These are phyloP conservation scores for Malus hybrid DNA, from an alignment of 331 rosid genomes.

Conservation along the genomic window DNA sequence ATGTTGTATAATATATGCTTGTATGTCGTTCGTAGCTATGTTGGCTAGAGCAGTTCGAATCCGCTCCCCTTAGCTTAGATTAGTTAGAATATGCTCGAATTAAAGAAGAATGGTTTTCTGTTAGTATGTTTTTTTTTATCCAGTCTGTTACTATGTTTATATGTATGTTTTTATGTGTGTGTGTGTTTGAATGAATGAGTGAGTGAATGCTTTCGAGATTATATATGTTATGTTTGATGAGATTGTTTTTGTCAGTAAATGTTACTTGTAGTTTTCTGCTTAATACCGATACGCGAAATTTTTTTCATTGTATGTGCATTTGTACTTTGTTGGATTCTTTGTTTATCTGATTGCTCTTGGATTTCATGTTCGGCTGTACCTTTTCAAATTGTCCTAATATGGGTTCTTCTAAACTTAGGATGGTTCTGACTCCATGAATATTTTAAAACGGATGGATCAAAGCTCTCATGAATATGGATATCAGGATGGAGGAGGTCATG, in stretches of 20 bases:
- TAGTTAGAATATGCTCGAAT: too few species aligned
- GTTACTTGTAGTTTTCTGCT: too few species aligned
- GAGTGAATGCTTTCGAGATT: background rate
- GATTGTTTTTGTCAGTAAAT: background rate
- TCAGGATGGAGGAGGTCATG: constrained; percentile 47
- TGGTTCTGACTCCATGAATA: constrained; percentile 30
- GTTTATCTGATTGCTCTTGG: background rate
- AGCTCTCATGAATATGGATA: constrained; percentile 34
- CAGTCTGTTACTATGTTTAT: background rate
- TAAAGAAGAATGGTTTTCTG: too few species aligned
- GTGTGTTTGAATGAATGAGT: background rate
- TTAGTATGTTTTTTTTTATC: too few species aligned
- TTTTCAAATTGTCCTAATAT: constrained; percentile 1
- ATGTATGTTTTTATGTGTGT: background rate
- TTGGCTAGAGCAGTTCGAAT: background rate
- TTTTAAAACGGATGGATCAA: constrained; percentile 33
- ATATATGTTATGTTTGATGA: background rate
- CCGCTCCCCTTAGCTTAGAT: background rate
- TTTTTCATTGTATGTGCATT: background rate
- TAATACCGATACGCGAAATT: too few species aligned
- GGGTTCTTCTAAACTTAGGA: constrained; percentile 41
- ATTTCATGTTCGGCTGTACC: background rate
- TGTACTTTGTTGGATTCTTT: background rate
- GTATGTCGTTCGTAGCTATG: background rate
- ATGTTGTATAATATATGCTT: background rate